Evolutionary conservation across 176 grass and related monocot genomes (phyloP).

Genomic region (Oryza nivara): DNA sequence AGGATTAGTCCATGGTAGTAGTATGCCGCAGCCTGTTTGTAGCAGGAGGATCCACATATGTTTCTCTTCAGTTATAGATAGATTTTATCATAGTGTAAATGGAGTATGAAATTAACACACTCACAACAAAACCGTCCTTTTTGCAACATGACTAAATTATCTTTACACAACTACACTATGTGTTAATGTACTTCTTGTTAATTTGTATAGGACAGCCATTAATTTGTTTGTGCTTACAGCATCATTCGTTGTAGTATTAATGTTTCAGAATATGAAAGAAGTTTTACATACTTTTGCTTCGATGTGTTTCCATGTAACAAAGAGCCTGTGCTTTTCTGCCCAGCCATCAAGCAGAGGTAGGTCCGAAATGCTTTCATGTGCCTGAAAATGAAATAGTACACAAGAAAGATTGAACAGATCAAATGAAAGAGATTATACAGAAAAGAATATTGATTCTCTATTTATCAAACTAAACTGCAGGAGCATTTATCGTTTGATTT

Average conservation of each 20-base stretch:
- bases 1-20: constrained; percentile 95
- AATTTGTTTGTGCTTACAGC: not conserved
- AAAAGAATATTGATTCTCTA: not conserved
- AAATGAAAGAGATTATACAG: not conserved
- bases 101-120: too few species aligned
- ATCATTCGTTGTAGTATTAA: not conserved
- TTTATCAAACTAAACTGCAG: not conserved
- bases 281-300: constrained; percentile 73
- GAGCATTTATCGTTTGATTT: not conserved
- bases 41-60: not conserved
- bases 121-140: too few species aligned
- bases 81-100: not conserved
- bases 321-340: constrained; percentile 80
- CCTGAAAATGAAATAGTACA: constrained; percentile 44
- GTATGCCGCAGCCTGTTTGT: constrained; percentile 87
- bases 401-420: not conserved
- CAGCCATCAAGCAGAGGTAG: constrained; percentile 76
- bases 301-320: constrained; percentile 85
- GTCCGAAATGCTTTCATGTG: constrained; percentile 67
- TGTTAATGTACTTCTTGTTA: not conserved
- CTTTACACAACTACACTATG: not conserved
- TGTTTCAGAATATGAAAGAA: constrained; percentile 18
- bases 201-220: not conserved
- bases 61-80: not conserved
- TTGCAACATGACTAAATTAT: not conserved